Base-by-base conservation (phyloP, 768 basidiomycete species). In the Trametes sanguinea region DNA sequence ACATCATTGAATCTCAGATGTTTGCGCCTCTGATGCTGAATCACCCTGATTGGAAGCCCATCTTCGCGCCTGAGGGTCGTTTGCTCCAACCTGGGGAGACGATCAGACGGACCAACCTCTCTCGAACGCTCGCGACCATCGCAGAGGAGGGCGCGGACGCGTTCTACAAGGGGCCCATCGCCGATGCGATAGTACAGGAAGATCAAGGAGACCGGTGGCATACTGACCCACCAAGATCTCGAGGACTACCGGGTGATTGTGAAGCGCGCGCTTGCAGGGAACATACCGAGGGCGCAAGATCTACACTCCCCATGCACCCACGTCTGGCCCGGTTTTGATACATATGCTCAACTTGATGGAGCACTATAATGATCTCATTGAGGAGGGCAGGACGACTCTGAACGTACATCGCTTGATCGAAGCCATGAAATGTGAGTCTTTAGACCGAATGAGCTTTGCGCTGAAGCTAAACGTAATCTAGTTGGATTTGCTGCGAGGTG, bases 321-420 rank as follows among this genome's bases (percentile, higher is more conserved):
- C 90, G 8, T 89, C 89, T 10, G 95, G 96, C 5, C 88, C 92
- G 6, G 92, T 91, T n/a, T 76, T 98, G 44, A 76, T 97, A 43
- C 90, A 94, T 71, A 90, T 98, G 82, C 77, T 98, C n/a, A 97
- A 98, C 71, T 72, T 95, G 17, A 76, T 96, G 48, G 95, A 97
- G 70, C 80, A 82, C n/a, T 98, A 83, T 69, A 76, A 80, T 54
- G 68, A 80, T 40, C 74, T 83, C 37, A 65, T 80, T 16, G 75
- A 77, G 29, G 75, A 73, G 30, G 85, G 85, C 47, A 73, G 79
- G 64, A 86, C 80, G n/a, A 78, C 80, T 0, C 71, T 93, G 14
- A 90, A 86, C 65, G 78, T 84, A 2, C 97, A 98, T 72, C 81
- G 95, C 48, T 71, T 92, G 4, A 78, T 98, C 13, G 97, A 98